phyloP scores from a whole-genome alignment of 1,139 yeast genomes.

The Lodderomyces parapsilosis region DNA sequence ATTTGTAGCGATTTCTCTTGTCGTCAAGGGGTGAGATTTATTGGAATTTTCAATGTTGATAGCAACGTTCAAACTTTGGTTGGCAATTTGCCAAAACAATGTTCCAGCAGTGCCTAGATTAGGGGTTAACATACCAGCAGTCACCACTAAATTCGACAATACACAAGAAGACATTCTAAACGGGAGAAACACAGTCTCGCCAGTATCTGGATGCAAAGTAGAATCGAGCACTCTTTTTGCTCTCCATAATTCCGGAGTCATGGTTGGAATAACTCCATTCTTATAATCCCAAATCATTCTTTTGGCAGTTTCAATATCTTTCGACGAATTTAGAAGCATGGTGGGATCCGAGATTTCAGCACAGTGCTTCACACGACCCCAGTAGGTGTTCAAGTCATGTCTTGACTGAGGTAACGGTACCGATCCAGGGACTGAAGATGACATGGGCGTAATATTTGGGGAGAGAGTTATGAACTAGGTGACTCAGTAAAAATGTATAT shows the following conservation, averaged over 20 bases:
- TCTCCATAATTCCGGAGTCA: conserved; percentile 85
- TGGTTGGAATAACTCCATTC: conserved; percentile 57
- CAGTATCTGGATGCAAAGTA: conserved; percentile 92
- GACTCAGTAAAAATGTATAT: not conserved
- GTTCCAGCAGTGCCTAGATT: conserved; percentile 88
- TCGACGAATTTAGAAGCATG: conserved; percentile 72
- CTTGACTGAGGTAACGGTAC: conserved; percentile 75
- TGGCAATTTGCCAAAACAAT: conserved; percentile 94
- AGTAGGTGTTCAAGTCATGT: conserved; percentile 75
- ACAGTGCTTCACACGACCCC: conserved; percentile 94
- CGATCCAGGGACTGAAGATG: conserved; percentile 83
- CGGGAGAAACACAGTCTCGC: conserved; percentile 86
- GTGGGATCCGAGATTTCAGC: conserved; percentile 91
- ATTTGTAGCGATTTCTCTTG: conserved; percentile 70
- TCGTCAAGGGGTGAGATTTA: conserved; percentile 86
- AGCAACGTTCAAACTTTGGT: conserved; percentile 94
- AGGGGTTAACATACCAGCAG: conserved; percentile 97
- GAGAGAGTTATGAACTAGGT: not conserved
- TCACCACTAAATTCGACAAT: conserved; percentile 86
- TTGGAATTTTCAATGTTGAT: conserved; percentile 95
- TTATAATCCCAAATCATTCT: conserved; percentile 67
- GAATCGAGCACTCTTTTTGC: conserved; percentile 87
- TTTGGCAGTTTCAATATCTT: conserved; percentile 66
- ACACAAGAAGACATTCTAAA: conserved; percentile 97
- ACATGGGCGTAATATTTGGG: conserved; percentile 49